Conservation (phyloP, 2,329 filamentous ascomycete genomes). For the Mollisia scopiformis region DNA sequence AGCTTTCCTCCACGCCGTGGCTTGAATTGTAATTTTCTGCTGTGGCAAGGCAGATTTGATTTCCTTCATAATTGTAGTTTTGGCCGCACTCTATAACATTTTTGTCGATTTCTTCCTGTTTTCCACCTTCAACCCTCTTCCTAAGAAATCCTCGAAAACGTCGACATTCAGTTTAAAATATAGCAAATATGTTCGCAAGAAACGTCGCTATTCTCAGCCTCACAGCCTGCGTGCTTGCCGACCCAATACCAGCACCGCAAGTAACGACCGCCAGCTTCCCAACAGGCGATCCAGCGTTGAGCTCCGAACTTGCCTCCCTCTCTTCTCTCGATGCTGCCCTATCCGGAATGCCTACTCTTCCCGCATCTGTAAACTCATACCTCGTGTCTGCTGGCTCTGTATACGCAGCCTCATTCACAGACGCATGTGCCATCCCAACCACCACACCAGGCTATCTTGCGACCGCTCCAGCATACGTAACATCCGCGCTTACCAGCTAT, state of each 20-base stretch:
- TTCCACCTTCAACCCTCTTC: background rate
- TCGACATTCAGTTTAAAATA: too few species aligned
- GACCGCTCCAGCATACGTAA: constrained; percentile 14
- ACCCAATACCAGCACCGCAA: constrained; percentile 10
- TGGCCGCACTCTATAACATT: too few species aligned
- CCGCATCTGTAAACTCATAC: constrained; percentile 15
- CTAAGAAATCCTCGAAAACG: too few species aligned
- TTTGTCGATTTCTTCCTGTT: background rate
- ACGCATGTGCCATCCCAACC: constrained; percentile 4
- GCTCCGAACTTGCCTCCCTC: constrained; percentile 10
- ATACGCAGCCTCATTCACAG: background rate
- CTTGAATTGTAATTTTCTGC: background rate
- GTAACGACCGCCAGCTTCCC: background rate
- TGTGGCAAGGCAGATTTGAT: background rate
- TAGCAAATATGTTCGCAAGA: constrained; percentile 16
- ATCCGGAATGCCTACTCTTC: constrained; percentile 18
- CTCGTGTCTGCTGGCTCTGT: constrained; percentile 19
- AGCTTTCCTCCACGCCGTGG: background rate
- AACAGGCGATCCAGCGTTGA: background rate
- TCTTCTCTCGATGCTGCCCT: constrained; percentile 6
- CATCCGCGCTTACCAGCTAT: constrained; percentile 19
- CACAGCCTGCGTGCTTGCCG: constrained; percentile 9
- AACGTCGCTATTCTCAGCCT: constrained; percentile 12
- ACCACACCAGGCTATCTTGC: constrained; percentile 17
- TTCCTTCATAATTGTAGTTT: background rate